Evolutionary conservation across 2,329 filamentous ascomycete species (phyloP), one percentile per base, ranked within the genome.

Genomic region (Xylariaceae sp.): DNA sequence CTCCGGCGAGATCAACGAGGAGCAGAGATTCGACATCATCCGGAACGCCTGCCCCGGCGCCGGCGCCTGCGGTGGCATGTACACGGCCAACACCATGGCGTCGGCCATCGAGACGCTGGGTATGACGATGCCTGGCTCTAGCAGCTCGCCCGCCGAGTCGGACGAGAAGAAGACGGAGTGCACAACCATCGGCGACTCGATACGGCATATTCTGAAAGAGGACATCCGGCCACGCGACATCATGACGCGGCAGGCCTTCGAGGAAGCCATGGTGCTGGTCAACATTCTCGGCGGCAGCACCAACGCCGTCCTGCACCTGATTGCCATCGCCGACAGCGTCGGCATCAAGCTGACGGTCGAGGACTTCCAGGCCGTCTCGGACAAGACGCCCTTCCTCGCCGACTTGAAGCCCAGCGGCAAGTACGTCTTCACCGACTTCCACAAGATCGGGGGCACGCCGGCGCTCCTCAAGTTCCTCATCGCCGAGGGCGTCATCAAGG

Each of bases 11-110:
- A 94, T 96, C 61, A 83, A 72, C 45, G 92, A 98, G 64, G 80
- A 92, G 53, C 72, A 90, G 64, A 81, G 92, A 33, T 94, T 88
- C 59, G 92, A 96, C 61, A 90, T 96, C 53, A 94, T 95, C 59
- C 77, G 88, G 42, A 71, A 96, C 56, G 89, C 92, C 27, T 95
- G 89, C 60, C 85, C 85, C 16, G 85, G 86, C 23, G 70, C 78
- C 48, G 86, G 86, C 47, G 86, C 86, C 10, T 93, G 86, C 51
- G 86, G 86, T 57, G 86, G 86, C 50, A 93, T 93, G 80, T 84
- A 84, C 61, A 84, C 80, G 3, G 80, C 80, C 35, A 84, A 84
- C 61, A 84, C 80, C 31, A 82, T 84, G 78, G 79, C 80, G n/a
- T 75, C 75, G 8, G 79, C 80, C 16, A 82, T 83, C 43, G 80